Evolutionary conservation across 177 flowering plant species (phyloP).

Genomic region (Vitis hybrid): DNA sequence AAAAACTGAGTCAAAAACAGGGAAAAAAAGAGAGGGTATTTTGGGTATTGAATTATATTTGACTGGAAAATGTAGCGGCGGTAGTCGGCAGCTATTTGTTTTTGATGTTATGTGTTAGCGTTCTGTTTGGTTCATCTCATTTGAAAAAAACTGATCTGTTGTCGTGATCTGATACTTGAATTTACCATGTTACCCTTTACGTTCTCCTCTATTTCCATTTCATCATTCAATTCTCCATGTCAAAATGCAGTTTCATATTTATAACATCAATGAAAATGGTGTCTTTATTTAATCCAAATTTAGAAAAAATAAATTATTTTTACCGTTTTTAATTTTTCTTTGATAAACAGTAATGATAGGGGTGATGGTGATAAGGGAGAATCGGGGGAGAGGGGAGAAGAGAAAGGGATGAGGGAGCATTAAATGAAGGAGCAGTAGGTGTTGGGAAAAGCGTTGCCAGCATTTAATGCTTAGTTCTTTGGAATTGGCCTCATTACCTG

Average conservation of each 20-base stretch:
- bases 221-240: too few relatives aligned
- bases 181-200: too few relatives aligned
- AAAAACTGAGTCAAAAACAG: background rate
- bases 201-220: too few relatives aligned
- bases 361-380: background rate
- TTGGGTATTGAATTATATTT: background rate
- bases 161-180: too few relatives aligned
- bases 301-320: too few relatives aligned
- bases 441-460: constrained; percentile 21
- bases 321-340: too few relatives aligned
- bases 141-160: too few relatives aligned
- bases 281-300: too few relatives aligned
- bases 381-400: background rate
- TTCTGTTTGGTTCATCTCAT: too few relatives aligned
- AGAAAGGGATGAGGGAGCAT: background rate
- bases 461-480: constrained; percentile 24
- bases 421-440: constrained; percentile 21
- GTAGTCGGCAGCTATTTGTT: background rate
- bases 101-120: too few relatives aligned
- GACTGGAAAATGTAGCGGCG: background rate
- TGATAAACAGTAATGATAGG: background rate
- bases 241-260: too few relatives aligned
- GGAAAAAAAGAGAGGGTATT: background rate
- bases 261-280: too few relatives aligned
- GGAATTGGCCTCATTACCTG: constrained; percentile 6